Base-by-base conservation (phyloP, 164 flowering plant species). In the Chimonanthus praecox region DNA sequence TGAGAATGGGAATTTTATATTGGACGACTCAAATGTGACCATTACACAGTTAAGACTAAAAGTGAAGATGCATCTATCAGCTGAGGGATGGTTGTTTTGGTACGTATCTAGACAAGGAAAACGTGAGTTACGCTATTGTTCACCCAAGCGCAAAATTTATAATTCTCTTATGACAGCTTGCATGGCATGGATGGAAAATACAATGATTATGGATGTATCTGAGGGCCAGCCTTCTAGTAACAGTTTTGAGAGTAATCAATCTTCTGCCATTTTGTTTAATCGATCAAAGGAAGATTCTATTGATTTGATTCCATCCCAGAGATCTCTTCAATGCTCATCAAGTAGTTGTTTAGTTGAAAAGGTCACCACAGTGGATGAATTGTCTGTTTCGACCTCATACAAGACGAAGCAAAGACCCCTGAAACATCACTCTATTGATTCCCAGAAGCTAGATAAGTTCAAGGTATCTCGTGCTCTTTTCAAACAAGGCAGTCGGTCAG, bases 161-260 rank as follows among this genome's bases (percentile, higher is more conserved):
- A 8, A 7, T 71, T 86, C 97, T 58, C 90, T 90, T 72, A 68
- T 73, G 16, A 43, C 74, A 49, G 94, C 94, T 64, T 90, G 94
- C 78, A 71, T 77, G 73, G 75, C 74, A 66, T 83, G 76, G 68
- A 44, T 82, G 15, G 71, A 86, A 45, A 80, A 71, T 58, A 78
- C 51, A 48, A 71, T 51, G 15, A 11, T 64, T 49, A 15, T 43
- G 10, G 20, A 21, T 51, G 47, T 72, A 66, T 74, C 20, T 18
- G 73, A 64, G 33, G 74, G 11, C 44, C 71, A 54, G 44, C 43
- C 60, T 62, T 9, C 61, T 48, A 58, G 60, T 8, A 45, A 64
- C 46, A 73, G 65, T n/a, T 7, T 50, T 3, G 4, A 68, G 50
- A 20, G 54, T 48, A 49, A 48, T 49, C 71, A 74, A 43, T 76